Base-by-base conservation (phyloP, 805 yeast species). In the Metschnikowia gelsemii region DNA sequence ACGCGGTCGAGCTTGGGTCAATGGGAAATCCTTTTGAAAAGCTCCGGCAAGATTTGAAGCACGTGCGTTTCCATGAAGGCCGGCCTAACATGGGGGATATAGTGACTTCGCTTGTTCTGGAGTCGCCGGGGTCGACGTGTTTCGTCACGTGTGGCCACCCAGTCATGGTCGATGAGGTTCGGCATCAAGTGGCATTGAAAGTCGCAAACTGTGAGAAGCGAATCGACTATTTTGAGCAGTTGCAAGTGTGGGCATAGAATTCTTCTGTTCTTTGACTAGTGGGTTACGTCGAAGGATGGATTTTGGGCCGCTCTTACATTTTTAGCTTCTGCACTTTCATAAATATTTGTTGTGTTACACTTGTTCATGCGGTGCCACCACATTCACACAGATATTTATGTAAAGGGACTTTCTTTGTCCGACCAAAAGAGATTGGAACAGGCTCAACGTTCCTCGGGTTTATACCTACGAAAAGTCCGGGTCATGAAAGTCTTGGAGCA, bases 101-200 rank as follows among this genome's bases (percentile, higher is more conserved):
- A 11, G 51, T 52, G 5, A 30, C 23, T 2, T 3, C 13, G 7
- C 31, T 19, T 12, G 31, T 29, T 2, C 31, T 38, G 6, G 41
- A 32, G 11, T 38, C 50, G 8, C 16, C 25, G 3, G 54, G 55
- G 4, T 45, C 56, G 4, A 35, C 40, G 2, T 51, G 54, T 14
- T 62, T 61, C 32, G 58, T 63, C 5, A 39, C 66, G 0, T 63
- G 68, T 42, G 68, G 66, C 3, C 64, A 62, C 37, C 67, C 67
- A 1, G 40, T 47, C 6, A 59, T 63, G 68, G 66, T 61, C 16
- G 68, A 62, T 35, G 62, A 57, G 6, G 21, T 63, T 9, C 45
- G 68, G 18, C 48, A 53, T 17, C 49, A 41, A 22, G 55, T 52
- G 14, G 53, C 45, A n/a, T 32, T 18, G 12, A 23, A 18, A 9